Evolutionary conservation across 805 yeast genomes (phyloP).

Genomic region (Citeromyces nyonsensis): DNA sequence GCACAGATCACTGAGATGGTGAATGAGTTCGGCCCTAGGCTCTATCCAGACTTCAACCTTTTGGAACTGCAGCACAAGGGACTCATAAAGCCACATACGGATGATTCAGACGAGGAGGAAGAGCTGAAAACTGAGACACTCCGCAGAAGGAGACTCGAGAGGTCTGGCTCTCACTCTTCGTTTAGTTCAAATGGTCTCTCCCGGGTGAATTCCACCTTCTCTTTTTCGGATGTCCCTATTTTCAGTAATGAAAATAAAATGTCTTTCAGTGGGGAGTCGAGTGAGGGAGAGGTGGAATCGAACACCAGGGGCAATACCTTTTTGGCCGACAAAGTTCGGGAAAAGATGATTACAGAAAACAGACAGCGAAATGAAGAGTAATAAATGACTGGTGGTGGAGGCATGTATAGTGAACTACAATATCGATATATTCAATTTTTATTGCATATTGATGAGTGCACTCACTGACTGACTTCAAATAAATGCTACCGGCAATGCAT

Average conservation of each 20-base stretch:
- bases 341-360: no score
- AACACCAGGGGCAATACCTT: no score
- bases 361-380: no score
- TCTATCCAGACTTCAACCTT: conserved; percentile 75
- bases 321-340: no score
- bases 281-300: no score
- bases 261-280: no score
- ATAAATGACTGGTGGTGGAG: no score
- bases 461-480: no score
- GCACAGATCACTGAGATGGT: conserved; percentile 66
- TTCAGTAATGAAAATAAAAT: conserved; percentile 25
- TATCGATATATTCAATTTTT: no score
- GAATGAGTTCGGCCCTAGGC: conserved; percentile 67
- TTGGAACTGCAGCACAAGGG: conserved; percentile 25
- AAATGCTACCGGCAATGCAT: no score
- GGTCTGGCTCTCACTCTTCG: conserved; percentile 3
- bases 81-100: conserved; percentile 12
- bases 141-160: conserved; percentile 22
- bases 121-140: conserved; percentile 30
- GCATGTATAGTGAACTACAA: no score
- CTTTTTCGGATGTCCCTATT: conserved; percentile 34
- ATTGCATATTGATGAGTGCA: no score
- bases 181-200: conserved; percentile 8
- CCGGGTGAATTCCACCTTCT: conserved; percentile 21
- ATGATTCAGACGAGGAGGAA: conserved; percentile 30